Percentiles rank a stretch among this genome's conserved stretches.
Conservation (phyloP, 176 grass and related monocot species). For the Dendrocalamus sinicus region DNA sequence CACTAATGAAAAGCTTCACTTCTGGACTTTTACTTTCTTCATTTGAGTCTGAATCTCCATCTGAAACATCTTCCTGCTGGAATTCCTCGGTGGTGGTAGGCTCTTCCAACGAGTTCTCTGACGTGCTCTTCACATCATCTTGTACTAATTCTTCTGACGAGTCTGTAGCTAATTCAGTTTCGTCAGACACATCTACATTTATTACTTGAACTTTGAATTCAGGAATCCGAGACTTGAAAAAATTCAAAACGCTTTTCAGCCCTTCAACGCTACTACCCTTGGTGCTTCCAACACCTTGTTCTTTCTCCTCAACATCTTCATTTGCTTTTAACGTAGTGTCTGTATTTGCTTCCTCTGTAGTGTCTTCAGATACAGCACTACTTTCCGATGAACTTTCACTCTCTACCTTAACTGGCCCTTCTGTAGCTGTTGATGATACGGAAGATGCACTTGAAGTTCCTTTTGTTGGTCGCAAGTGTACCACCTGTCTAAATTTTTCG, state of each 20-base stretch:
- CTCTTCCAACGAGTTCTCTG: constrained; percentile 56
- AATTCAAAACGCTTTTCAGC: constrained; percentile 69
- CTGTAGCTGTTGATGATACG: constrained; percentile 34
- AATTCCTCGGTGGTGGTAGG: constrained; percentile 44
- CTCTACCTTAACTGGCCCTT: constrained; percentile 48
- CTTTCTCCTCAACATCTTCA: constrained; percentile 52
- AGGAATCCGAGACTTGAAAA: constrained; percentile 78
- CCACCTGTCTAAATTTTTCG: constrained; percentile 77
- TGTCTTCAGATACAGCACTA: constrained; percentile 37
- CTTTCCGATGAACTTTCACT: constrained; percentile 45
- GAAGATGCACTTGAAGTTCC: constrained; percentile 56
- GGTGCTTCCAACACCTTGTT: constrained; percentile 36
- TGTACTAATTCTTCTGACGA: constrained; percentile 58
- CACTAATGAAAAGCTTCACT: constrained; percentile 80
- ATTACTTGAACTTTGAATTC: constrained; percentile 77
- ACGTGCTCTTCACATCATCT: constrained; percentile 63
- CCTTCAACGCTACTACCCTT: constrained; percentile 68
- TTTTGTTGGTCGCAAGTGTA: constrained; percentile 70
- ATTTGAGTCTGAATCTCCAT: constrained; percentile 53
- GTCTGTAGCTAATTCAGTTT: constrained; percentile 63
- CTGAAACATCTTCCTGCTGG: constrained; percentile 58
- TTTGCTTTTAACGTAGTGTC: constrained; percentile 46
- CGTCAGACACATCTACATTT: constrained; percentile 58
- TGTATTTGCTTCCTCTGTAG: constrained; percentile 39
- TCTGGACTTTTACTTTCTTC: constrained; percentile 66